phyloP scores from a whole-genome alignment of 2,329 filamentous ascomycete genomes.

The Sporothrix mexicana region DNA sequence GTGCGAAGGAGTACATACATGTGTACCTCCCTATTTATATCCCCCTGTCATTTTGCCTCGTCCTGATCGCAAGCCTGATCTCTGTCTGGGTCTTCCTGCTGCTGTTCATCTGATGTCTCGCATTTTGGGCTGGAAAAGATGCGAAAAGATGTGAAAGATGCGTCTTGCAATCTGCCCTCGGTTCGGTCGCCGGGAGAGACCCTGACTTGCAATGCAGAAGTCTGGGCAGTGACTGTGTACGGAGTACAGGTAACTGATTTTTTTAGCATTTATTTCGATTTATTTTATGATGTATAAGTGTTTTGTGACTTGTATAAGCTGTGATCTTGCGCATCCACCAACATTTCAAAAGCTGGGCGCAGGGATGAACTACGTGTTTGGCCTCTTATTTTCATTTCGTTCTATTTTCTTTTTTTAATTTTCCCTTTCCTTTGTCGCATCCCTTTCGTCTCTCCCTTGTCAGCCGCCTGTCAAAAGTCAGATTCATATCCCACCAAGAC shows the following conservation, averaged over 20 bases:
- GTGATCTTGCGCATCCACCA: background rate
- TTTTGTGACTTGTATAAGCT: background rate
- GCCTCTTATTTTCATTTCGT: background rate
- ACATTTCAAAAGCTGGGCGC: background rate
- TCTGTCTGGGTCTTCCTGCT: background rate
- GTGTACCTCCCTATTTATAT: too few species aligned
- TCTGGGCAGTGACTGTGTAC: background rate
- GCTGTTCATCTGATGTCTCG: slow-evolving; percentile 22
- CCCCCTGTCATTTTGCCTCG: too few species aligned
- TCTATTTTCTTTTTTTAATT: background rate
- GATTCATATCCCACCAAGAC: too few species aligned
- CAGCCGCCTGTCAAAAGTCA: slow-evolving; percentile 19
- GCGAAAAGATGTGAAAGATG: background rate
- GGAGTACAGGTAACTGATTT: background rate
- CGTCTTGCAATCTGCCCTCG: background rate
- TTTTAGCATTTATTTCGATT: too few species aligned
- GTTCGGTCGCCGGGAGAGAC: slow-evolving; percentile 11
- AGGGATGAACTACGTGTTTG: background rate
- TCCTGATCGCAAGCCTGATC: too few species aligned
- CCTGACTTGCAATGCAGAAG: slow-evolving; percentile 10
- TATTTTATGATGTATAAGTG: too few species aligned
- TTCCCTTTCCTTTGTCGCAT: background rate
- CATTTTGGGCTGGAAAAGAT: background rate
- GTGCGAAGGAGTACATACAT: too few species aligned
- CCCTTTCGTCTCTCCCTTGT: slow-evolving; percentile 21